Percentiles rank a stretch among this genome's conserved stretches.
Evolutionary conservation across 2,329 filamentous ascomycete species (phyloP).

Genomic region (Cyphellophora europaea): DNA sequence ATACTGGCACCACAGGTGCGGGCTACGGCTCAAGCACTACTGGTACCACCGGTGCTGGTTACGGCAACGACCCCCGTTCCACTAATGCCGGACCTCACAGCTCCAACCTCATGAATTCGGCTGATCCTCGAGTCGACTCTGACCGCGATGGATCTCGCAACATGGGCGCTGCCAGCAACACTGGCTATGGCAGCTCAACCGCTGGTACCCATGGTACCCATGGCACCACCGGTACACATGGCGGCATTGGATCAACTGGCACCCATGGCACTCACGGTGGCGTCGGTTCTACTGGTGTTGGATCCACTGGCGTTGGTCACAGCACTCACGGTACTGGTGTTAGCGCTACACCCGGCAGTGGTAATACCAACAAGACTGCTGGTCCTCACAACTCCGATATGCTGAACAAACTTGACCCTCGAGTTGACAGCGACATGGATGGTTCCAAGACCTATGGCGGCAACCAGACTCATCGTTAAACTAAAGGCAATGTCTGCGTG

Average conservation of each 20-base stretch:
- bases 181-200: conserved; percentile 8
- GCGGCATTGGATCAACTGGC: conserved; percentile 10
- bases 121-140: conserved; percentile 21
- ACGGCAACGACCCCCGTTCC: background rate
- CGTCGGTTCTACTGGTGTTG: conserved; percentile 9
- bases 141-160: conserved; percentile 14
- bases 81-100: conserved; percentile 30
- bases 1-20: too few species aligned
- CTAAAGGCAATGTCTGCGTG: too few species aligned
- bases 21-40: too few species aligned
- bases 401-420: conserved; percentile 21
- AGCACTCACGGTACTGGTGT: background rate
- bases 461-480: conserved; percentile 2
- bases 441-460: conserved; percentile 3
- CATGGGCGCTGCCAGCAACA: conserved; percentile 5
- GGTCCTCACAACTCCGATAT: conserved; percentile 26
- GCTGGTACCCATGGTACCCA: conserved; percentile 9
- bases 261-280: too few species aligned
- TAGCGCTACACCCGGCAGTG: conserved; percentile 9
- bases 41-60: conserved; percentile 6
- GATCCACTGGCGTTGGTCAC: conserved; percentile 3
- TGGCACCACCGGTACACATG: conserved; percentile 19
- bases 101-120: conserved; percentile 36
- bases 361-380: conserved; percentile 19
- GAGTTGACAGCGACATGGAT: conserved; percentile 18